phyloP scores from a whole-genome alignment of 2,329 filamentous ascomycete species.

The Exophiala bonariae region DNA sequence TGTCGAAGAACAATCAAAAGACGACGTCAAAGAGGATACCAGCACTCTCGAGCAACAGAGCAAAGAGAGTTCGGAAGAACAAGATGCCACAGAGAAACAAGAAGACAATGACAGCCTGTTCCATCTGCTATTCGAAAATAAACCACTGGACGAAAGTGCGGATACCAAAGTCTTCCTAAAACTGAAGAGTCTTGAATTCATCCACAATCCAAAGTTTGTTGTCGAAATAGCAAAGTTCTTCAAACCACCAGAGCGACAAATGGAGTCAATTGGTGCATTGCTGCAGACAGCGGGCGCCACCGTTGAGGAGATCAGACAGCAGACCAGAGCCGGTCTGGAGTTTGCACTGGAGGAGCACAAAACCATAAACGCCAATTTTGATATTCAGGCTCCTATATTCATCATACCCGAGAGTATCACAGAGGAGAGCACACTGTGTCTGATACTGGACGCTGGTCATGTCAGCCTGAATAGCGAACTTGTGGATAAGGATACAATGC shows the following conservation, averaged over 20 bases:
- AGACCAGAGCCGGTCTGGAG: constrained; percentile 91
- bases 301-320: constrained; percentile 89
- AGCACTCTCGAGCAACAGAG: constrained; percentile 34
- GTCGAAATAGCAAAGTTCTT: constrained; percentile 94
- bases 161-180: constrained; percentile 89
- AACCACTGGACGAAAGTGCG: constrained; percentile 87
- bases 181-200: constrained; percentile 91
- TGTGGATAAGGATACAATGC: constrained; percentile 86
- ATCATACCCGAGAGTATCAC: constrained; percentile 95
- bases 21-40: constrained; percentile 47
- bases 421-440: constrained; percentile 73
- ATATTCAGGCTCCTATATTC: constrained; percentile 92
- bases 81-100: constrained; percentile 37
- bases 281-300: constrained; percentile 96
- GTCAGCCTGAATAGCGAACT: constrained; percentile 92
- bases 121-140: constrained; percentile 87
- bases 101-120: constrained; percentile 79
- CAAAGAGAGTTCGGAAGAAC: constrained; percentile 33
- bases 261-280: constrained; percentile 95
- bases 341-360: constrained; percentile 98
- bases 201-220: constrained; percentile 94
- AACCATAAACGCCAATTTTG: constrained; percentile 93
- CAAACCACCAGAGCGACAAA: constrained; percentile 90
- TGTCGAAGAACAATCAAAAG: constrained; percentile 60
- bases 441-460: constrained; percentile 95